Evolutionary conservation across 345 rosid species (phyloP), one percentile per base, ranked within the genome.

Genomic region (Litchi chinensis): DNA sequence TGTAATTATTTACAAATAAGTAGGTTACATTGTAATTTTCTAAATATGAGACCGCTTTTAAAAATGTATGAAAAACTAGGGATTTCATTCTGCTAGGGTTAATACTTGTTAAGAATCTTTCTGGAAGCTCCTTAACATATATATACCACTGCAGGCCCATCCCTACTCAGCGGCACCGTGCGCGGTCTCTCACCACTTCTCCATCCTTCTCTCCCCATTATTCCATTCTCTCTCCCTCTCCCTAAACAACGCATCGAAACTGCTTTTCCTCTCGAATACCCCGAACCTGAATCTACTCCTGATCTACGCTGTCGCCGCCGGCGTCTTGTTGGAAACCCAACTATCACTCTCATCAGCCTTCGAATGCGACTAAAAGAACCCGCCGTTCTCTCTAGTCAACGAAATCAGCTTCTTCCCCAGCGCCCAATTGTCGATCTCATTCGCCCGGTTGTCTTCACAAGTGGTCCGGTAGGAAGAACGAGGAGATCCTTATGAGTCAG

Each of bases 351-450:
- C 99, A 72, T 96, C 98, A 18, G 99, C 98, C 79, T 91, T 94
- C 0, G 99, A 92, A 78, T 86, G 93, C 18, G 96, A 90, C 66
- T 90, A 90, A n/a, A 90, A 89, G 85, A 93, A 82, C 43, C 90
- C 84, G 5, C 32, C 83, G 71, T 7, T 82, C 82, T 13, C 86
- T 75, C 83, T 75, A 28, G 68, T 40, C 11, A 56, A n/a, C 74
- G 67, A 28, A 8, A 54, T 69, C 0, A 83, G 76, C 75, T 90
- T 97, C 88, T 94, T 94, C 40, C 75, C 70, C 10, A 91, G 90
- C 0, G 90, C 92, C 99, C 99, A 94, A 78, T 97, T 91, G 78
- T 93, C 98, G 46, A 75, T 87, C 95, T 93, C 99, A 57, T 97
- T 98, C 0, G 99, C 97, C 54, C 98, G 91, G 92, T 77, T 94